Evolutionary conservation across 2,329 filamentous ascomycete genomes (phyloP), one percentile per base, ranked within the genome.

Genomic region (Aspergillus sp.): DNA sequence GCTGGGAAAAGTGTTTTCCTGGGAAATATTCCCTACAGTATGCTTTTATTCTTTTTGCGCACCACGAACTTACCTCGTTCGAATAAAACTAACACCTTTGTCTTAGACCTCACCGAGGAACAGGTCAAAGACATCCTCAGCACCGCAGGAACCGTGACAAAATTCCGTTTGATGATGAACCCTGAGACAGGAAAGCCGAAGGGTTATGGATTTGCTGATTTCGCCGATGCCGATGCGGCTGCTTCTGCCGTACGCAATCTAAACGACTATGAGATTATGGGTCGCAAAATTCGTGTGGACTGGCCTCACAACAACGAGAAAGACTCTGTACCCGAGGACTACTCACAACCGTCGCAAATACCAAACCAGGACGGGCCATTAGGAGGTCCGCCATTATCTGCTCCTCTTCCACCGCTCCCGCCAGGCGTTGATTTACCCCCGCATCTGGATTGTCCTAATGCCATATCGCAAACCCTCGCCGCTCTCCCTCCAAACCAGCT

Each of bases 121-220:
- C 90, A 96, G 73, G 96, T 99, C 68, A 89, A 89, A 71, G 91
- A 97, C 66, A 96, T 96, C 60, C 96, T 98, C 74, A 90, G 88
- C 71, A 89, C 89, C 63, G 92, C 90, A 53, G 95, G 95, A 57
- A 90, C 93, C 64, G 93, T 98, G 1, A 82, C 96, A 58, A 93
- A 90, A 72, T 98, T 98, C 74, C 87, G 93, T 52, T 83, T 98
- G 48, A 93, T 98, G 63, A 96, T 96, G 76, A 96, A 98, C 78
- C 89, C 92, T 53, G 93, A 98, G 70, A 97, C 93, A 3, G 93
- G 93, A 42, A 87, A 91, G 56, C 93, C 95, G 1, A 98, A 97
- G 75, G 95, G 95, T 17, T 99, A 96, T 73, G 95, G 95, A 36
- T 99, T 98, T 68, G 90, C 93, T 69, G 93, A 98, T 73, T 99